Percentiles rank a stretch among this genome's conserved stretches.
phyloP scores from a whole-genome alignment of 176 grass and related monocot genomes.

The Aegilops tauschii region DNA sequence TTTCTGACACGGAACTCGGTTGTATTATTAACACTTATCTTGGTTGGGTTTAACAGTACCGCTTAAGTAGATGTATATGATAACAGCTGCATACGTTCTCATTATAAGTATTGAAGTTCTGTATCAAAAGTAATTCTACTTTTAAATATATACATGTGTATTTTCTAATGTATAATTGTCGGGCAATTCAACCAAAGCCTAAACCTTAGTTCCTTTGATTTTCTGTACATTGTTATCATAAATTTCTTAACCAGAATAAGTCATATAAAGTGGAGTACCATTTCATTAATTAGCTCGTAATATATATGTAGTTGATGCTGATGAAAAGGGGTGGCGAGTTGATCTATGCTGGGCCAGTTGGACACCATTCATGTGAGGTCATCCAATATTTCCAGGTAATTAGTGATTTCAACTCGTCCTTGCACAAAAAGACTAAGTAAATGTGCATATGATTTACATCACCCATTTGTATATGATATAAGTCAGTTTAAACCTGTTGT shows the following conservation, averaged over 20 bases:
- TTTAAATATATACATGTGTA: too few species aligned
- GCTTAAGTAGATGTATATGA: background rate
- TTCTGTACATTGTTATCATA: too few species aligned
- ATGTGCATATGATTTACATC: background rate
- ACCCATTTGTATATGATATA: background rate
- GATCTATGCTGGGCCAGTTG: slow-evolving; percentile 70
- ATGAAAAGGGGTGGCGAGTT: slow-evolving; percentile 91
- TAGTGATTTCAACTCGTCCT: background rate
- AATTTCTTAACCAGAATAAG: too few species aligned
- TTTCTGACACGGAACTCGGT: too few species aligned
- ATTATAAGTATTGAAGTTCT: background rate
- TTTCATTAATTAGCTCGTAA: background rate
- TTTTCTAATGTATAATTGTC: too few species aligned
- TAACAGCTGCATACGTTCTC: background rate
- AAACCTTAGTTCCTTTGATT: too few species aligned
- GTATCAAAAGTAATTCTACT: background rate
- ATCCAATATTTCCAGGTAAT: slow-evolving; percentile 84
- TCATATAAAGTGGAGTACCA: background rate
- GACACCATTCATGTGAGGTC: slow-evolving; percentile 58
- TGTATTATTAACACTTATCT: background rate
- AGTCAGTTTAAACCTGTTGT: background rate
- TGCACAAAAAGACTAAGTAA: background rate
- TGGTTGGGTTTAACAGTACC: background rate
- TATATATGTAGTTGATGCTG: slow-evolving; percentile 56
- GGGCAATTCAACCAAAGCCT: too few species aligned